phyloP scores from a whole-genome alignment of 1,139 yeast genomes.

The Kazachstania sp. region DNA sequence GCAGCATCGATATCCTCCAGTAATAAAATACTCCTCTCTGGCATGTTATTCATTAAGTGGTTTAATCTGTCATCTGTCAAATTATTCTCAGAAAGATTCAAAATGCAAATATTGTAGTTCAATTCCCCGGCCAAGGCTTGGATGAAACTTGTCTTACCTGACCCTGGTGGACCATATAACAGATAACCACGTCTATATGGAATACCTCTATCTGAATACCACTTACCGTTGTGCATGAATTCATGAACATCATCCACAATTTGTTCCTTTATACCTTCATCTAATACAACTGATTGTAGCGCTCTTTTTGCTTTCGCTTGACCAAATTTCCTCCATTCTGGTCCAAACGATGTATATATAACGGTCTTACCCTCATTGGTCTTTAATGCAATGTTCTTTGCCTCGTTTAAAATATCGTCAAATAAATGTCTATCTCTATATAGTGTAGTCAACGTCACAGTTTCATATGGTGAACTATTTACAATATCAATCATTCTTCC shows the following conservation, averaged over 20 bases:
- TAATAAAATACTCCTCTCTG: constrained; percentile 74
- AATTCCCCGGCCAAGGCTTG: constrained; percentile 95
- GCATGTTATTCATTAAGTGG: constrained; percentile 93
- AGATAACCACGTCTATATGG: constrained; percentile 95
- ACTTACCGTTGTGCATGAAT: constrained; percentile 67
- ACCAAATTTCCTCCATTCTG: constrained; percentile 98
- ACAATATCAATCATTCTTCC: constrained; percentile 85
- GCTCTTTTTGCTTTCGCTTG: constrained; percentile 85
- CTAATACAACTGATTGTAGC: constrained; percentile 78
- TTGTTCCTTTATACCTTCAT: constrained; percentile 57
- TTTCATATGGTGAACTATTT: constrained; percentile 90
- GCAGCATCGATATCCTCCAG: constrained; percentile 97
- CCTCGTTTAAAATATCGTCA: constrained; percentile 68
- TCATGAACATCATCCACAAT: constrained; percentile 69
- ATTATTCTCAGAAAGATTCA: constrained; percentile 83
- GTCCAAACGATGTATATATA: constrained; percentile 89
- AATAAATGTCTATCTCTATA: constrained; percentile 73
- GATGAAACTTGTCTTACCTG: constrained; percentile 91
- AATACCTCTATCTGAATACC: constrained; percentile 95
- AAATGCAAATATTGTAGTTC: constrained; percentile 89
- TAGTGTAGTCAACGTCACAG: constrained; percentile 83
- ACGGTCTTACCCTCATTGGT: constrained; percentile 92
- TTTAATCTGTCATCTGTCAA: constrained; percentile 89
- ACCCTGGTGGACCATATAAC: constrained; percentile 95
- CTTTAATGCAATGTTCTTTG: constrained; percentile 72